Base-by-base conservation (phyloP, 805 yeast genomes). In the Candida manassasensis region DNA sequence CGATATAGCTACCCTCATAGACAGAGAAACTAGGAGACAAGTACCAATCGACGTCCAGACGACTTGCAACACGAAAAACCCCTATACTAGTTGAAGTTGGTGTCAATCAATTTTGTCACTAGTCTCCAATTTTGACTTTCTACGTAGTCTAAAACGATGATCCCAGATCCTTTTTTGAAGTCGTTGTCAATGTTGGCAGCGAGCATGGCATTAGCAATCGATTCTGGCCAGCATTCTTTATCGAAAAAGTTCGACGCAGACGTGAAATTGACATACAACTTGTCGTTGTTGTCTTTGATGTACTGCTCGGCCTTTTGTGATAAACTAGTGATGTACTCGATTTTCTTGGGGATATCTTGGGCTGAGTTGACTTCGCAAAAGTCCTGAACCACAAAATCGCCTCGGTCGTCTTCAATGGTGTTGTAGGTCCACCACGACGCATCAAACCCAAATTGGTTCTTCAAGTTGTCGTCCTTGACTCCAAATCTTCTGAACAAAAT, bases 191-290 rank as follows among this genome's bases (percentile, higher is more conserved):
- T 55, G 12, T 67, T 62, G 32, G 67, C 63, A 22, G 56, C 49
- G 12, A 49, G 47, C 57, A 77, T 61, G 37, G 76, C 77, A 37
- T 68, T 61, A 13, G 87, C 76, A 41, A 83, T 75, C 45, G 72
- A 67, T 39, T 72, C 68, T 1, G 93, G 93, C 93, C 93, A 84
- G 56, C 86, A 82, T 31, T 64, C 69, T 34, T 68, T 77, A 57
- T 81, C 76, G 57, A 79, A 80, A 53, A 82, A 80, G 57, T 80
- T 80, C 29, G 88, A 70, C 12, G 82, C 90, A 1, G 87, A 73
- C 39, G 86, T 77, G 55, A 81, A 84, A 61, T 84, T 84, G 42
- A 84, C 59, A 48, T 74, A 83, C 44, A 84, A 60, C 55, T 80
- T 82, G 41, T 70, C 71, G 38, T 57, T 57, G 37, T 63, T 53